These are phyloP conservation scores for Leonotis leonurus DNA, from an alignment of 257 asterid species.

Conservation along the genomic window DNA sequence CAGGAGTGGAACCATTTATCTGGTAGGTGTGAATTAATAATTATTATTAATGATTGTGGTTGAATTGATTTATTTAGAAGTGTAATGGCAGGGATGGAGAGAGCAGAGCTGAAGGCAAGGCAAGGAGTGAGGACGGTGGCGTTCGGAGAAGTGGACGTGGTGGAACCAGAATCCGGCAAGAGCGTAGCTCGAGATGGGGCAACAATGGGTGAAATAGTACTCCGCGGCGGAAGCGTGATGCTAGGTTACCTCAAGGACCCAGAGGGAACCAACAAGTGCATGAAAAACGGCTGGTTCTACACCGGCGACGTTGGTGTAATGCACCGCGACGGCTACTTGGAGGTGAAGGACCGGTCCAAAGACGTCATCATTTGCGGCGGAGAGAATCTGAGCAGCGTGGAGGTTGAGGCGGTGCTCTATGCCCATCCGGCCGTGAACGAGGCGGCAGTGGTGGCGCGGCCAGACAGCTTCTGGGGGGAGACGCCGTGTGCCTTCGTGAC, in stretches of 20 bases:
- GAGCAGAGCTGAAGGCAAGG: conserved; percentile 31
- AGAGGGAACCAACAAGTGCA: conserved; percentile 31
- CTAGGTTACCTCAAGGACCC: conserved; percentile 38
- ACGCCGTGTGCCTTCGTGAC: conserved; percentile 47
- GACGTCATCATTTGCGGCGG: conserved; percentile 52
- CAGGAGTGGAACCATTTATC: conserved; percentile 21
- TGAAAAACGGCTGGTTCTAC: conserved; percentile 47
- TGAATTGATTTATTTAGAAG: too few species aligned
- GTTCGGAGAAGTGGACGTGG: conserved; percentile 26
- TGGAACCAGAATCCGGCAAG: conserved; percentile 27
- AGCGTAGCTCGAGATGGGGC: conserved; percentile 25
- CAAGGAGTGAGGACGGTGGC: conserved; percentile 34
- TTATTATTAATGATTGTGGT: too few species aligned
- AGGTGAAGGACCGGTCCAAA: conserved; percentile 38
- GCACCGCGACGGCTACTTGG: conserved; percentile 46
- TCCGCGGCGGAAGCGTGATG: conserved; percentile 41
- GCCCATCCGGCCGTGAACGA: conserved; percentile 38
- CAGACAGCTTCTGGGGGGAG: conserved; percentile 47
- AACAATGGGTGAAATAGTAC: conserved; percentile 39
- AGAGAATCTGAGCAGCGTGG: conserved; percentile 49
- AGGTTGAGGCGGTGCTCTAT: conserved; percentile 44
- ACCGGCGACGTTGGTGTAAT: conserved; percentile 48
- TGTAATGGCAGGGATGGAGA: conserved; percentile 7
- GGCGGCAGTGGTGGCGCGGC: conserved; percentile 54
- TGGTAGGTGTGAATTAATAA: neutral